phyloP scores from a whole-genome alignment of 208 protist species.

The Tritrichomonas foetus region DNA sequence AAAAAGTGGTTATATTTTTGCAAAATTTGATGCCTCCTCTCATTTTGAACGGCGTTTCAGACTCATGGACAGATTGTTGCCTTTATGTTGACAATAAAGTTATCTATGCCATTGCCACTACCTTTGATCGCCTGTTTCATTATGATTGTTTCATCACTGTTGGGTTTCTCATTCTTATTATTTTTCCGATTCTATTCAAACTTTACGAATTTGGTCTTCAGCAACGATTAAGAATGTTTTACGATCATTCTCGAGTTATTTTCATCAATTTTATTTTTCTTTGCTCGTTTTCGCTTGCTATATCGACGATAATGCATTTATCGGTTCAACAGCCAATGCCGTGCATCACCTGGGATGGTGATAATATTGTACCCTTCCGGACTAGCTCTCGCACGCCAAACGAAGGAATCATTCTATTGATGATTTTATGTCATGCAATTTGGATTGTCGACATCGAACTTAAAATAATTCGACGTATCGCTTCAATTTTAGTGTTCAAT shows the following conservation, averaged over 20 bases:
- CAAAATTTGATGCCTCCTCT: neutral
- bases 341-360: neutral
- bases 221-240: conserved; percentile 8
- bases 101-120: neutral
- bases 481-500: neutral
- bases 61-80: neutral
- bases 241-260: neutral
- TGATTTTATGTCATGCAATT: neutral
- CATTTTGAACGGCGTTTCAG: neutral
- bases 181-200: neutral
- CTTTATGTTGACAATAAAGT: neutral
- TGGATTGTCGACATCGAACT: neutral
- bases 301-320: neutral
- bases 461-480: neutral
- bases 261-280: neutral
- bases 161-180: neutral
- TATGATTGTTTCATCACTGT: neutral
- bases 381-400: neutral
- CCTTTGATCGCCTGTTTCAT: neutral
- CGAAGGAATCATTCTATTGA: neutral
- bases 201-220: conserved; percentile 8
- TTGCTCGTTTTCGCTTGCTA: neutral
- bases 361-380: too few species aligned
- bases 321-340: neutral
- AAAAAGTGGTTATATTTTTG: too few species aligned